phyloP scores from a whole-genome alignment of 257 asterid species.

The Ballota nigra region DNA sequence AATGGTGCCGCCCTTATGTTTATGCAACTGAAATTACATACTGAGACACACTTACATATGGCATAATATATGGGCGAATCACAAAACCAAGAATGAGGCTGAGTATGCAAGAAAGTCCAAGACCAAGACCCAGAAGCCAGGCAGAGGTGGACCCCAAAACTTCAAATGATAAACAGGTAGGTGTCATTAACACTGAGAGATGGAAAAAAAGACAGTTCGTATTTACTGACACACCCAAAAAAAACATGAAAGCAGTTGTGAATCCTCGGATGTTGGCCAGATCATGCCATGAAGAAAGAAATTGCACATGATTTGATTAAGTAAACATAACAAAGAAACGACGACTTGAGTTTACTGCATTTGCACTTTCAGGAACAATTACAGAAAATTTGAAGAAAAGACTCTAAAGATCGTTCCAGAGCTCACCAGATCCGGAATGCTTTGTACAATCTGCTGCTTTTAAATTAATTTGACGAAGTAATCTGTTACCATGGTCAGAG shows the following conservation, averaged over 20 bases:
- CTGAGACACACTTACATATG: conserved; percentile 54
- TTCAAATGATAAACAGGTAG: conserved; percentile 25
- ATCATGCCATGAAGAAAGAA: background rate
- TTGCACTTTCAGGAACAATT: background rate
- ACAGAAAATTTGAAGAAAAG: background rate
- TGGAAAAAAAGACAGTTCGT: too few species aligned
- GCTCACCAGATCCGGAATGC: conserved; percentile 59
- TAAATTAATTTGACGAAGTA: conserved; percentile 68
- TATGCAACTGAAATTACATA: background rate
- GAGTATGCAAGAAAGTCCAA: conserved; percentile 57
- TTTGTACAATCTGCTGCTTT: conserved; percentile 61
- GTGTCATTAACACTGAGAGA: too few species aligned
- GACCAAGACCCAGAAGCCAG: conserved; percentile 56
- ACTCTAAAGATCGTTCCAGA: background rate
- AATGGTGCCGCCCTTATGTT: too few species aligned
- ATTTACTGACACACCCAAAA: too few species aligned
- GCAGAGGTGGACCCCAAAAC: conserved; percentile 52
- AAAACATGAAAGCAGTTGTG: too few species aligned
- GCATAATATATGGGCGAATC: conserved; percentile 58
- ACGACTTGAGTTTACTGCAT: background rate
- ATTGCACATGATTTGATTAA: background rate
- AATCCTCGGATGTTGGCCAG: background rate
- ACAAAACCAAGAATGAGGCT: conserved; percentile 67
- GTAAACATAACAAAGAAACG: background rate
- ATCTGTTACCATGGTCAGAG: conserved; percentile 61